phyloP scores from a whole-genome alignment of 169 alveolate genomes.

The Neospora caninum region DNA sequence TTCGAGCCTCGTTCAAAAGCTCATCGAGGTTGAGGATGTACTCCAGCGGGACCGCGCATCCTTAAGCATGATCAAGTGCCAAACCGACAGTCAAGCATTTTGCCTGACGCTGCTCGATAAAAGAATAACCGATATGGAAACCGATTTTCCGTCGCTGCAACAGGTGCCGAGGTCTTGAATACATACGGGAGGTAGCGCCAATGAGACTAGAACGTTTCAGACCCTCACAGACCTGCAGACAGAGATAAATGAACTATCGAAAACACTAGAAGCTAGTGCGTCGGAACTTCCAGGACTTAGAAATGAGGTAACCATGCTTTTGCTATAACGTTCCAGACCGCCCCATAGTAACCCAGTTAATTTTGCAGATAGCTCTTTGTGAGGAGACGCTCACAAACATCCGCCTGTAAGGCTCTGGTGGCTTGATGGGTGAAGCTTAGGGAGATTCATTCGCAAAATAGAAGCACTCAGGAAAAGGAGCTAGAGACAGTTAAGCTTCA shows the following conservation, averaged over 20 bases:
- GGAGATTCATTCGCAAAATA: neutral
- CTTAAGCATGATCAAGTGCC: slow-evolving; percentile 32
- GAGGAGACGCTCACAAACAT: neutral
- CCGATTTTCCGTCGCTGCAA: neutral
- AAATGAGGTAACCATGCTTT: neutral
- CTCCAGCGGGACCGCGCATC: slow-evolving; percentile 42
- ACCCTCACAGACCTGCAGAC: neutral
- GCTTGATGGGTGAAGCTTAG: neutral
- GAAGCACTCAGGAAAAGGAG: neutral
- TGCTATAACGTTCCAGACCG: neutral
- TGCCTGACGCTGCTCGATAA: slow-evolving; percentile 23
- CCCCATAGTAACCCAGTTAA: neutral
- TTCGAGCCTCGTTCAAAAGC: neutral
- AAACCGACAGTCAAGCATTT: slow-evolving; percentile 33
- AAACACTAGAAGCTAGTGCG: neutral
- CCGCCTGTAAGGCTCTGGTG: neutral
- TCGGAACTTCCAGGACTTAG: neutral
- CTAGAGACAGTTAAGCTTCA: neutral
- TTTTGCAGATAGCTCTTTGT: neutral
- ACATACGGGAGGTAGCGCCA: neutral
- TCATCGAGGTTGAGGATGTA: neutral
- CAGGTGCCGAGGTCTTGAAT: neutral
- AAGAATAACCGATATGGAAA: neutral
- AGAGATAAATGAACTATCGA: neutral
- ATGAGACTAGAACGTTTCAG: neutral